Base-by-base conservation (phyloP, 352 stramenopile genomes). In the Blastocystis hominis region DNA sequence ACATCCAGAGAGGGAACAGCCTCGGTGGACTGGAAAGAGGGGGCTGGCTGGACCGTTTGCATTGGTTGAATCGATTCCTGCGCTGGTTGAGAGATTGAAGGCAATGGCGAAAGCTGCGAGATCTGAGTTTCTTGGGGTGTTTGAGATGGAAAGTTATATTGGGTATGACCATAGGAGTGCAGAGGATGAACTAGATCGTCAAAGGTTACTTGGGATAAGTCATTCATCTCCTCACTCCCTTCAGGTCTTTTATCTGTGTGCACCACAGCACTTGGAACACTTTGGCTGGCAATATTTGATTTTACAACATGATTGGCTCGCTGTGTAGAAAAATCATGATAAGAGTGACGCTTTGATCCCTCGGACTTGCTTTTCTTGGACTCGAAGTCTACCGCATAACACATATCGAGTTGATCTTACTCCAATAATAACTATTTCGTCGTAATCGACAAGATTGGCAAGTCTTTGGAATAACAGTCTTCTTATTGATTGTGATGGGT, bases 401-500 rank as follows among this genome's bases (percentile, higher is more conserved):
- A 44, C 46, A 34, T n/a, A 40, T 7, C n/a, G 0, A 17, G 17
- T 20, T 50, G 3, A 44, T 4, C 13, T 9, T 84, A 84, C 72
- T 84, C 72, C 72, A 84, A 42, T 84, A 84, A 47, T 84, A 84
- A 53, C 30, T 68, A 61, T 84, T 84, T 2, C 72, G 20, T 84
- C 72, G 30, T 24, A 53, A 84, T 30, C 72, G 13, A 68, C 72
- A 84, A 68, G 66, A 84, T 30, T 84, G 72, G 38, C 72, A 84
- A 1, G 72, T 84, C 50, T 84, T 84, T 7, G 72, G 72, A 9
- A 84, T 84, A 17, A 84, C 72, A 5, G 72, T 84, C 50, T 84
- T 84, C 72, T 84, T 84, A 40, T 84, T 84, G 20, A 84, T 84
- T 5, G 68, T 34, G 68, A 84, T 84, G 46, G 72, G 72, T 15